Evolutionary conservation across 768 basidiomycete genomes (phyloP).

Genomic region (Lactarius psammicola): DNA sequence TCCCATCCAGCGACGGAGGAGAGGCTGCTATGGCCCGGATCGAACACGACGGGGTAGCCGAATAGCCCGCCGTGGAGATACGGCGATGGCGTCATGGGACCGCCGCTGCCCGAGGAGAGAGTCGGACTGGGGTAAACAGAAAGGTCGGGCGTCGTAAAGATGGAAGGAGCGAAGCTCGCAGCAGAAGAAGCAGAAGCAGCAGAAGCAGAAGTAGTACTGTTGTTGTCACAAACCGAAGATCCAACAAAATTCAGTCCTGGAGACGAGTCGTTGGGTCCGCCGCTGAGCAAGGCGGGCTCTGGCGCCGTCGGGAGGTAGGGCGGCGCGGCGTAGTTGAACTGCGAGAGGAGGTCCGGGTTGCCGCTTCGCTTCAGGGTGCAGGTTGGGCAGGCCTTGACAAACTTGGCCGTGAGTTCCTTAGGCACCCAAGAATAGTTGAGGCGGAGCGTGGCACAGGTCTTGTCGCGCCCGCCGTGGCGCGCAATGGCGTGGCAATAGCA

Average conservation of each 20-base stretch:
- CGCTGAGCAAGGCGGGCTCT: conserved; percentile 4
- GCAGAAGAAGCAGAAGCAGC: not conserved
- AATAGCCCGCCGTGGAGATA: conserved; percentile 21
- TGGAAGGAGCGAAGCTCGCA: not conserved
- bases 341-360: conserved; percentile 30
- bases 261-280: conserved; percentile 20
- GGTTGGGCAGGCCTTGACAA: conserved; percentile 77
- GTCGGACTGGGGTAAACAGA: conserved; percentile 23
- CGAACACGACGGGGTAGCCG: conserved; percentile 19
- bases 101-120: conserved; percentile 20
- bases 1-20: conserved; percentile 13
- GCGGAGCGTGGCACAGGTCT: conserved; percentile 64
- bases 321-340: conserved; percentile 5
- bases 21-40: conserved; percentile 16
- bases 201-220: too few relatives aligned
- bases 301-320: not conserved
- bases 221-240: not conserved
- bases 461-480: conserved; percentile 76
- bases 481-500: conserved; percentile 67
- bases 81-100: conserved; percentile 21
- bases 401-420: conserved; percentile 76
- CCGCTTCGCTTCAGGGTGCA: conserved; percentile 52
- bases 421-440: conserved; percentile 80
- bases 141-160: conserved; percentile 23
- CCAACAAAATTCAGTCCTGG: conserved; percentile 12